Evolutionary conservation across 306 rosid species (phyloP), one percentile per base, ranked within the genome.

Genomic region (Delonix regia): DNA sequence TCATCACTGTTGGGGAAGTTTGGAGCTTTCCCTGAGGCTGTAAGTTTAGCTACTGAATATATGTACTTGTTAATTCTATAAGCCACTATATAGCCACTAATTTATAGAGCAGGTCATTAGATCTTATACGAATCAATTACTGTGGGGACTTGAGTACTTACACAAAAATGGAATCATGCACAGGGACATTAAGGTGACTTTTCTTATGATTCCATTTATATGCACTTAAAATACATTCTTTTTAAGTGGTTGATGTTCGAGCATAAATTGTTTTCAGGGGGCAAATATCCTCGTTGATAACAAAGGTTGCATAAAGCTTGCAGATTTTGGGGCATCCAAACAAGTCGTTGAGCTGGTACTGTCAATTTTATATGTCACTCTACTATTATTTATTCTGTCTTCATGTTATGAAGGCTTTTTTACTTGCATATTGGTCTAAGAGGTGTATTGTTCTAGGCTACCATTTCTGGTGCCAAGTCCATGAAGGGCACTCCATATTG

Each of bases 401-500:
- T 65, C 24, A 51, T 65, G 60, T 78, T 75, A 55, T 74, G 76
- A 78, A 28, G 77, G 63, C 10, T 65, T 55, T 71, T 69, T 42
- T 52, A 22, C 61, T 71, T 83, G 78, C 4, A 21, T 19, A 34
- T 78, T 78, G 80, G 77, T 76, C 65, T 79, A 66, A 83, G 71
- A 74, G 44, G 66, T 78, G 73, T 25, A 18, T 80, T 52, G 49
- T 38, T 87, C 83, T 80, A 96, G 99, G 98, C 99, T 77, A 96
- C 99, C 51, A 87, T 96, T 75, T 90, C 99, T 6, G 97, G 99
- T 68, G 98, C 99, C 63, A 96, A 96, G 90, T 96, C 99, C 77
- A 96, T 96, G 98, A 96, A 96, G 91, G 99, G 99, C 55, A 96
- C 99, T 75, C 99, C 99, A 69, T 93, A 96, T 77, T 96, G 99